A percentile compares a stretch with the other conserved stretches of the same genome.
Conservation (phyloP, 164 flowering plant species). For the Berberis thunbergii region DNA sequence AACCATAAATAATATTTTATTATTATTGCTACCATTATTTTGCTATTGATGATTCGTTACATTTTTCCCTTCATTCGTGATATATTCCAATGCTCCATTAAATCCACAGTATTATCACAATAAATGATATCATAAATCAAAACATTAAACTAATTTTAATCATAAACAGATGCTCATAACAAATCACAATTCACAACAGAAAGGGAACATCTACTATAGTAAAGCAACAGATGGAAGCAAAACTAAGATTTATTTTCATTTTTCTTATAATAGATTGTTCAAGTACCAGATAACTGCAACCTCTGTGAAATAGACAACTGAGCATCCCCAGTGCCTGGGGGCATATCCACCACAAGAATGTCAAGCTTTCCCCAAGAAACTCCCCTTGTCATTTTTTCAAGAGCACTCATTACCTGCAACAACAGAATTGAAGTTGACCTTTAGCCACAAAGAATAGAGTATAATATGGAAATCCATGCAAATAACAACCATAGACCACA, state of each 20-base stretch:
- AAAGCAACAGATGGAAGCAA: background rate
- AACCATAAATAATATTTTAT: too few relatives aligned
- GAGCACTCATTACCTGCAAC: slow-evolving; percentile 85
- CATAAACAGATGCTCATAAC: too few relatives aligned
- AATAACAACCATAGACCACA: too few relatives aligned
- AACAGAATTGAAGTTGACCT: slow-evolving; percentile 2
- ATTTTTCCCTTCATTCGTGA: too few relatives aligned
- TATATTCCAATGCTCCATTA: too few relatives aligned
- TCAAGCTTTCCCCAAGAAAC: slow-evolving; percentile 88
- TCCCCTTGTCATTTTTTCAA: slow-evolving; percentile 79
- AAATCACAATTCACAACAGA: too few relatives aligned
- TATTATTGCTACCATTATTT: too few relatives aligned
- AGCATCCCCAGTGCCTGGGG: slow-evolving; percentile 97
- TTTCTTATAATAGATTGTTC: background rate
- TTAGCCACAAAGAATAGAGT: background rate
- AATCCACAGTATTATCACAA: too few relatives aligned
- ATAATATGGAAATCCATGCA: background rate
- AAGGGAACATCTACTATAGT: too few relatives aligned
- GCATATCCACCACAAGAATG: slow-evolving; percentile 96
- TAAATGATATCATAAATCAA: too few relatives aligned
- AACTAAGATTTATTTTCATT: background rate
- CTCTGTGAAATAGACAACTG: slow-evolving; percentile 84
- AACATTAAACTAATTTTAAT: too few relatives aligned
- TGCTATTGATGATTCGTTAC: too few relatives aligned
- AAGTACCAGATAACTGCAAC: slow-evolving; percentile 56